These are phyloP conservation scores for Colletotrichum cordylinicola DNA, from an alignment of 2,329 filamentous ascomycete genomes.

Conservation along the genomic window DNA sequence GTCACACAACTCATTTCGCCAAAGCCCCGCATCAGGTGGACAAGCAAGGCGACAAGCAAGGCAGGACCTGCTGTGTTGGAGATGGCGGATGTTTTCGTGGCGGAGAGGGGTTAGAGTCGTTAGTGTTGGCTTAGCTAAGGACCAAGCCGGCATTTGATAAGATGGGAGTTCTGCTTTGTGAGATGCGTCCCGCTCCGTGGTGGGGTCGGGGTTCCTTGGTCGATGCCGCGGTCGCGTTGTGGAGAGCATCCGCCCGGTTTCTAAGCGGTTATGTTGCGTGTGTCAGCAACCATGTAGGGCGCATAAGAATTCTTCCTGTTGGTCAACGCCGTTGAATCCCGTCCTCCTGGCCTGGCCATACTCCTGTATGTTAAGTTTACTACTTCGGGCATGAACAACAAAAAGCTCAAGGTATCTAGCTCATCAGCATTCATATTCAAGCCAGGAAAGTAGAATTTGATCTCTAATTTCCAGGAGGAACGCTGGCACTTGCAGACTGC, in stretches of 20 bases:
- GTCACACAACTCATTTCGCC: background rate
- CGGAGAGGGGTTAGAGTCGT: background rate
- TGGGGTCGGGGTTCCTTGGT: background rate
- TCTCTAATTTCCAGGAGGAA: no score
- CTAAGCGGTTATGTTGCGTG: background rate
- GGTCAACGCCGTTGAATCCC: background rate
- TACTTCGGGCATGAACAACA: no score
- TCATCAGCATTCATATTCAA: no score
- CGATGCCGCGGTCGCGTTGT: background rate
- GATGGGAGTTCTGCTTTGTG: background rate
- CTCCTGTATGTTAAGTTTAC: no score
- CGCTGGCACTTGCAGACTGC: no score
- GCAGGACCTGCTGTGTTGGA: background rate
- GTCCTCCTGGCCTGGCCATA: no score
- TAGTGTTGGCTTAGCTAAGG: slow-evolving; percentile 13
- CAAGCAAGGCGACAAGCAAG: background rate
- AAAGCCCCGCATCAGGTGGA: background rate
- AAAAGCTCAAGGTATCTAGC: no score
- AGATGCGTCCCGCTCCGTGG: slow-evolving; percentile 14
- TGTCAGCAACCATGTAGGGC: slow-evolving; percentile 4
- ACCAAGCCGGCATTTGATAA: slow-evolving; percentile 6
- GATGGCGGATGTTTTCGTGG: background rate
- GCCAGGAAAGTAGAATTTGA: no score
- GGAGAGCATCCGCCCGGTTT: background rate
- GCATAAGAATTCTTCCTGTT: background rate